These are phyloP conservation scores for Verticillium dahliae DNA, from an alignment of 2,329 filamentous ascomycete genomes.

Conservation along the genomic window DNA sequence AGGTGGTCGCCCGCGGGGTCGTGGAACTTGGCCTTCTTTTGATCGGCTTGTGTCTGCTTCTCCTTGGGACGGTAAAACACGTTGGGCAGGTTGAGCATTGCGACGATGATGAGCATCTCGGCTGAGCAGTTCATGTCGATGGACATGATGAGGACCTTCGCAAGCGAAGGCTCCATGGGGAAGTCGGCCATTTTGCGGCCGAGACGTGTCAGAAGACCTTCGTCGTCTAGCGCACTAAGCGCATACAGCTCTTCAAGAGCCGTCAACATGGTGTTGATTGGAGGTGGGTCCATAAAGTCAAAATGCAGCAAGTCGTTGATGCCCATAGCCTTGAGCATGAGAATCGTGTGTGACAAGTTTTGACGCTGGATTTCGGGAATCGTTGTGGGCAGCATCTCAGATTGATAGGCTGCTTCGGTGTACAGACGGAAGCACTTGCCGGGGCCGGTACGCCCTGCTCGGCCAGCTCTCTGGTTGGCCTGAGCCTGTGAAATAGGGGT, in stretches of 20 bases:
- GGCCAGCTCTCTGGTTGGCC: slow-evolving; percentile 86
- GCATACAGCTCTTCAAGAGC: slow-evolving; percentile 94
- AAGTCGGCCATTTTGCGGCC: slow-evolving; percentile 98
- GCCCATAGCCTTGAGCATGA: slow-evolving; percentile 98
- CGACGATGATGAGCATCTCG: slow-evolving; percentile 88
- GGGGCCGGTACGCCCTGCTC: slow-evolving; percentile 88
- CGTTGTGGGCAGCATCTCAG: slow-evolving; percentile 92
- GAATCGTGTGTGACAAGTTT: slow-evolving; percentile 85
- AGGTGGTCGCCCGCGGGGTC: slow-evolving; percentile 92
- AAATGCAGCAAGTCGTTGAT: slow-evolving; percentile 97
- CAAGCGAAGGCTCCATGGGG: slow-evolving; percentile 89
- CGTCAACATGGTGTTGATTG: slow-evolving; percentile 95
- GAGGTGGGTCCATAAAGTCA: slow-evolving; percentile 98
- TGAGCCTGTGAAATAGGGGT: slow-evolving; percentile 96
- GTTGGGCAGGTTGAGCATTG: slow-evolving; percentile 81
- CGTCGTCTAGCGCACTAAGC: slow-evolving; percentile 85
- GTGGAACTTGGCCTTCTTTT: slow-evolving; percentile 97
- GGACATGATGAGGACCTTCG: slow-evolving; percentile 83
- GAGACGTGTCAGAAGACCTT: slow-evolving; percentile 84
- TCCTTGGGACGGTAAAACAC: slow-evolving; percentile 96
- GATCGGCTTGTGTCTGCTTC: slow-evolving; percentile 91
- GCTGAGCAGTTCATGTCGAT: slow-evolving; percentile 87
- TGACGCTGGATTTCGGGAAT: slow-evolving; percentile 96
- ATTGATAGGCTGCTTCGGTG: slow-evolving; percentile 90
- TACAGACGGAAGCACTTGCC: slow-evolving; percentile 96